Conservation (phyloP, 176 grass and related monocot genomes). For the Avena atlantica region DNA sequence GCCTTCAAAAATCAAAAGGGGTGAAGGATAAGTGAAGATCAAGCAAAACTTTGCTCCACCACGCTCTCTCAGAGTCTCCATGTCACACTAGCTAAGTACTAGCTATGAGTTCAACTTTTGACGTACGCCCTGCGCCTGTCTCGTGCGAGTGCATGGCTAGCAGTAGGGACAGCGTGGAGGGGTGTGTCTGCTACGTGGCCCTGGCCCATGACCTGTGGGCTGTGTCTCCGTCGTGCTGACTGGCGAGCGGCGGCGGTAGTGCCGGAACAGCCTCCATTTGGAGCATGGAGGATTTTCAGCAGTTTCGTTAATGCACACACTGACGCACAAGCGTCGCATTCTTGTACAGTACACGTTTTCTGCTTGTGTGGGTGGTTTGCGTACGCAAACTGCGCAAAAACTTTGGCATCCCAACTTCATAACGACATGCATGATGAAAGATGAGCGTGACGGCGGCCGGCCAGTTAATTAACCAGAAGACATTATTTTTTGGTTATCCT, state of each 20-base stretch:
- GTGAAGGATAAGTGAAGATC: constrained; percentile 50
- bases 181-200: too few relatives aligned
- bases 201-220: too few relatives aligned
- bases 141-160: neutral
- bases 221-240: neutral
- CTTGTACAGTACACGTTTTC: neutral
- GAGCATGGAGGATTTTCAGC: neutral
- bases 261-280: neutral
- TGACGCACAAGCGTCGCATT: neutral
- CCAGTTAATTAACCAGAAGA: neutral
- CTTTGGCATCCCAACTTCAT: neutral
- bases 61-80: neutral
- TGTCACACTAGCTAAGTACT: neutral
- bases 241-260: neutral
- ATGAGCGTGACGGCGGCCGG: neutral
- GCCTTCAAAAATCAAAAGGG: neutral
- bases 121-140: constrained; percentile 7
- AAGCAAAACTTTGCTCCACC: constrained; percentile 35
- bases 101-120: neutral
- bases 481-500: neutral
- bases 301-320: neutral
- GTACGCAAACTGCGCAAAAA: neutral
- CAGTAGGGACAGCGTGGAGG: too few relatives aligned
- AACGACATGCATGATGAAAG: neutral
- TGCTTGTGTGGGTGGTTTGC: neutral